Conservation (phyloP, 2,329 filamentous ascomycete genomes). For the Parasarocladium wereldwijsianum region DNA sequence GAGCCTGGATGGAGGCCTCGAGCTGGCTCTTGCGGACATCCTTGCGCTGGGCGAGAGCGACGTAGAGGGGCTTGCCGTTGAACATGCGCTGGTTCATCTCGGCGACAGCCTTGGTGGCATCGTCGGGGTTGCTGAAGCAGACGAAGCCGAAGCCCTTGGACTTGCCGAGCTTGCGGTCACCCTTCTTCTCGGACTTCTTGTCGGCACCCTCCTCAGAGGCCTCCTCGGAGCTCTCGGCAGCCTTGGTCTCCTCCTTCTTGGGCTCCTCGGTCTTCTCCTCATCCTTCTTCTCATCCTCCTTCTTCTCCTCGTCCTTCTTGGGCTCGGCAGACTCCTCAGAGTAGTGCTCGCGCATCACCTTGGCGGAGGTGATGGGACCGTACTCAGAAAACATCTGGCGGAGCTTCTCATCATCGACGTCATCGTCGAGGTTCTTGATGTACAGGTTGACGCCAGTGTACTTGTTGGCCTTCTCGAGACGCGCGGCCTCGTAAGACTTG, state of each 20-base stretch:
- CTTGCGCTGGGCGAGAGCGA: conserved; percentile 96
- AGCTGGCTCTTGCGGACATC: conserved; percentile 99
- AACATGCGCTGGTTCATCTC: conserved; percentile 99
- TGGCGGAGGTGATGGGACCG: conserved; percentile 92
- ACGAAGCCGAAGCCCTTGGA: conserved; percentile 99
- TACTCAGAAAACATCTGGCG: conserved; percentile 84
- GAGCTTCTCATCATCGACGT: conserved; percentile 95
- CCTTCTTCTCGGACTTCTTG: conserved; percentile 44
- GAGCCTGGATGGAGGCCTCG: conserved; percentile 96
- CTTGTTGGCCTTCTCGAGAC: conserved; percentile 96
- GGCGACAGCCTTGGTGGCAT: conserved; percentile 95
- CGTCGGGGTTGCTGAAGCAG: conserved; percentile 98
- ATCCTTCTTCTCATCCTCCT: conserved; percentile 37
- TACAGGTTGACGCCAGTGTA: conserved; percentile 99
- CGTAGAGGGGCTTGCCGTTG: conserved; percentile 90
- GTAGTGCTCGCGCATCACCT: conserved; percentile 87
- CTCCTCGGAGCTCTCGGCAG: conserved; percentile 23
- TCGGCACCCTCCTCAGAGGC: conserved; percentile 34
- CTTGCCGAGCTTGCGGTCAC: conserved; percentile 69
- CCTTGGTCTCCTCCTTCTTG: conserved; percentile 28
- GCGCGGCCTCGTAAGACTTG: conserved; percentile 95
- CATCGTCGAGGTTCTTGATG: conserved; percentile 97
- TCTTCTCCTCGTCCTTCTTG: conserved; percentile 36
- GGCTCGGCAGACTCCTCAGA: conserved; percentile 40
- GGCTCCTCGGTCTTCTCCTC: conserved; percentile 28